Evolutionary conservation across 1,139 yeast species (phyloP), one percentile per base, ranked within the genome.

Genomic region (Pichia terricola): DNA sequence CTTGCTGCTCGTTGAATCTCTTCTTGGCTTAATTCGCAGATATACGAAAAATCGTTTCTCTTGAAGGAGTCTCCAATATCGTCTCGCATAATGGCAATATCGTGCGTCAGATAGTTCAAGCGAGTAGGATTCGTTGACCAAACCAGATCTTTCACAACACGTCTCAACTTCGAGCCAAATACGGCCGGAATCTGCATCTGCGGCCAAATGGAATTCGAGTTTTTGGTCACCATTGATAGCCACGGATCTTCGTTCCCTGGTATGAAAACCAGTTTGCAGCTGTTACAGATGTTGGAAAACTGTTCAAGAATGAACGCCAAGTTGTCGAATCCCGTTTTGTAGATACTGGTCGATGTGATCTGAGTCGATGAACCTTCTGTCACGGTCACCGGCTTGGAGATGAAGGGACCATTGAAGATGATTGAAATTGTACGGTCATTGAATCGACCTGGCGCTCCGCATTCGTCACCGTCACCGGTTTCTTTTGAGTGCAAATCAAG

Each of bases 161-260:
- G 69, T 40, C 73, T 76, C 37, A 91, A 63, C 47, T 94, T 68
- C 48, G 71, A 77, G 4, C 83, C 76, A 58, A 91, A 88, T 1
- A 82, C 64, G 28, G 69, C 66, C 0, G 97, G 95, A 4, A 91
- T 71, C 0, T 78, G 70, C 33, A 70, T 67, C 54, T 81, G 82
- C 0, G 98, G 98, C 68, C 86, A 75, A 31, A 73, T 58, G 9
- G 74, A 63, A 37, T 82, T 69, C 0, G 87, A 72, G 3, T 94
- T 94, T 38, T 81, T 69, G 0, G 85, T 74, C 42, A 73, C 75
- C 39, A 81, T 70, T 0, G 94, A 78, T 40, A 80, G 80, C 97
- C 97, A 91, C 0, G 96, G 96, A 61, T 91, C 98, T 53, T 86
- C 83, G 38, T 78, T 77, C 0, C 98, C 97, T 0, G 97, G 96